These are phyloP conservation scores for Pseudocercospora macadamiae DNA, from an alignment of 2,329 filamentous ascomycete genomes.

Conservation along the genomic window DNA sequence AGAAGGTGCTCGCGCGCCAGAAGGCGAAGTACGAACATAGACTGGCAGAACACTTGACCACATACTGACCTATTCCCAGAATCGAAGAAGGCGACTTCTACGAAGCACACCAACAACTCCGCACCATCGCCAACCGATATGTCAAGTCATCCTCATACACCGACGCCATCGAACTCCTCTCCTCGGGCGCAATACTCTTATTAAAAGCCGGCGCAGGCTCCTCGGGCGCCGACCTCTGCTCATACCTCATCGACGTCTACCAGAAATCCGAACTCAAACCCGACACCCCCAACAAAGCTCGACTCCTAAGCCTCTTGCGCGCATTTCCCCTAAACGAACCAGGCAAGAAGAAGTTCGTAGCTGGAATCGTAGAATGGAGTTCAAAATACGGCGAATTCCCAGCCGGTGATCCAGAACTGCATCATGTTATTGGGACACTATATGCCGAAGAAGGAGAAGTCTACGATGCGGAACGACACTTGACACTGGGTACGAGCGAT, in stretches of 20 bases:
- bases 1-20: constrained; percentile 73
- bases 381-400: constrained; percentile 82
- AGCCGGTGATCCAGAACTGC: constrained; percentile 88
- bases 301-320: constrained; percentile 75
- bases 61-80: constrained; percentile 47
- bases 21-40: constrained; percentile 69
- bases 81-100: constrained; percentile 93
- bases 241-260: constrained; percentile 89
- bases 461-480: constrained; percentile 90
- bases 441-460: constrained; percentile 92
- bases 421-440: constrained; percentile 84
- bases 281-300: constrained; percentile 72
- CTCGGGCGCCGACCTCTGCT: constrained; percentile 85
- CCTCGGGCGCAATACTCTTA: constrained; percentile 79
- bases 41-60: neutral
- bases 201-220: constrained; percentile 92
- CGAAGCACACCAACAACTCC: constrained; percentile 97
- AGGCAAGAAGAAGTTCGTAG: constrained; percentile 88
- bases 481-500: constrained; percentile 85
- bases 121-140: constrained; percentile 91
- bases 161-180: constrained; percentile 84
- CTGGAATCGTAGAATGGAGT: constrained; percentile 88
- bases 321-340: constrained; percentile 83
- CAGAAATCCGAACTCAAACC: constrained; percentile 80
- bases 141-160: constrained; percentile 83